Evolutionary conservation across 2,329 filamentous ascomycete genomes (phyloP), one percentile per base, ranked within the genome.

Genomic region (Taxawa tesnikishii): DNA sequence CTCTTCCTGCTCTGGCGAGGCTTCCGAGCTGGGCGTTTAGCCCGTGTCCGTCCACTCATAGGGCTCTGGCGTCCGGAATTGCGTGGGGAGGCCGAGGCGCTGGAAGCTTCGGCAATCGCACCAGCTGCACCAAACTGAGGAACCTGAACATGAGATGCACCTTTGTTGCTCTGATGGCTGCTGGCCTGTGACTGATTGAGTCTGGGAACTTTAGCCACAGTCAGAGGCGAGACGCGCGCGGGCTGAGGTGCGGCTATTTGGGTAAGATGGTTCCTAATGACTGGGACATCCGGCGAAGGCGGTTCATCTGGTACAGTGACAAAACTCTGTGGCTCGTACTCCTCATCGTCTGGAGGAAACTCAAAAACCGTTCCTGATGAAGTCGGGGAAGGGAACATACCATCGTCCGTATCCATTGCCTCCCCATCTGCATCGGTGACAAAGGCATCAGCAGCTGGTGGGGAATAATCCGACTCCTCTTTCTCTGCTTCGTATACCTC

Each of bases 171-270:
- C n/a, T n/a, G n/a, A n/a, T n/a, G n/a, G n/a, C n/a, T n/a, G n/a
- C n/a, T n/a, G n/a, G n/a, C n/a, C n/a, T n/a, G n/a, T n/a, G n/a
- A n/a, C 62, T 52, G 79, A 67, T 41, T 73, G 43, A 67, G 48
- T 30, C 59, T 53, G 38, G 66, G 58, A 32, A 60, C 55, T 48
- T 70, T 72, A 34, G 65, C 53, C 27, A 63, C 59, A 35, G 70
- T 65, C 38, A 75, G 54, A 28, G 70, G 68, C 15, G 71, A 72
- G 15, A 74, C 74, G 48, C 82, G 78, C 29, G 76, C 75, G 32
- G 83, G 80, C 48, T 83, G 81, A 15, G 83, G 81, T 31, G 82
- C 82, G 48, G 79, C 71, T 46, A 87, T 77, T 50, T 54, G 51
- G 10, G 44, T 55, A 24, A 55, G 43, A 34, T 85, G 79, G 44